Evolutionary conservation across 2,329 filamentous ascomycete genomes (phyloP), one percentile per base, ranked within the genome.

Genomic region (Venturia carpophila): DNA sequence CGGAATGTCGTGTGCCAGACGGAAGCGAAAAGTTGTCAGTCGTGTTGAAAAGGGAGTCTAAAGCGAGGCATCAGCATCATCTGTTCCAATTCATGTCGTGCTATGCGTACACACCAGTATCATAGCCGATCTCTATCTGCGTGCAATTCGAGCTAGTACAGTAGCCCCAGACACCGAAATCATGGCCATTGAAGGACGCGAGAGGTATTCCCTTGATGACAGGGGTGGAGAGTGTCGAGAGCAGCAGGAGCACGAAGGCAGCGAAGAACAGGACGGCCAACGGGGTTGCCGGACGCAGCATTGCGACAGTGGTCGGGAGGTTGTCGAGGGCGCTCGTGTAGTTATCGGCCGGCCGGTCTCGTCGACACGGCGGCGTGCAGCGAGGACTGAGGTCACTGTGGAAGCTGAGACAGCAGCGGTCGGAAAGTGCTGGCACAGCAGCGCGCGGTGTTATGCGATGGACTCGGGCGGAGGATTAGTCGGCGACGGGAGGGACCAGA

Each of bases 121-220:
- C 86, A 77, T 97, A 99, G 73, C 93, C 94, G 71, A 99, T 84
- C 73, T 88, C 84, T 69, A 93, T 85, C 49, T 80, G 79, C 71
- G 84, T 90, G 76, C 94, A 97, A 66, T 77, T 72, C 68, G 74
- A 75, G 47, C 78, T 77, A 67, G 82, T 82, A 77, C 94, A 99
- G 72, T 86, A 96, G 34, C 94, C 94, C 79, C 97, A 93, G 61
- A 97, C 92, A 61, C 94, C 94, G 80, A 95, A 97, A 69, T 87
- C 87, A 70, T 90, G 85, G 71, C 88, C 87, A 52, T 87, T 79
- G 73, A 87, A 93, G 63, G 85, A 87, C 45, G 90, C 92, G 52
- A 99, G 82, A 11, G 92, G 91, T 60, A 99, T 95, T 34, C 82
- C 83, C 73, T 89, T 87, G 73, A 97, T 88, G 70, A 99, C 86